A percentile compares a stretch with the other conserved stretches of the same genome.
These are phyloP conservation scores for Volvox carteri DNA, from an alignment of 163 green algal species.

Conservation along the genomic window DNA sequence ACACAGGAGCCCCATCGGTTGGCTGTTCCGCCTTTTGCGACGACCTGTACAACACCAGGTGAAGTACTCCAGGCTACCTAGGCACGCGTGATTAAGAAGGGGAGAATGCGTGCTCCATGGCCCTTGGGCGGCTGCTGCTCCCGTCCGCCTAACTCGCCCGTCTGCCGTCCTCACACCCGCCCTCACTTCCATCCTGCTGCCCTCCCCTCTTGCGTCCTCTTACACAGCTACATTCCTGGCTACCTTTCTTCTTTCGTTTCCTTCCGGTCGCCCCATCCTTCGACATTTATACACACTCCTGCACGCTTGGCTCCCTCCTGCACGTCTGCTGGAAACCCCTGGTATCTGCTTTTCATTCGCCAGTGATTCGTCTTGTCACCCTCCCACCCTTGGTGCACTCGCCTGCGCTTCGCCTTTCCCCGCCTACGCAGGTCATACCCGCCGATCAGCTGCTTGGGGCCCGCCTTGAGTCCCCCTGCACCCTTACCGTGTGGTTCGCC, in stretches of 20 bases:
- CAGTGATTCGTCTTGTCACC: too few relatives aligned
- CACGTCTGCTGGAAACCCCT: neutral
- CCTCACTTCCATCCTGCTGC: neutral
- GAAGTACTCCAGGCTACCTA: too few relatives aligned
- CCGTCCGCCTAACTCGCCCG: too few relatives aligned
- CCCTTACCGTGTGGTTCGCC: slow-evolving; percentile 38
- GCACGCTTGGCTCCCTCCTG: too few relatives aligned
- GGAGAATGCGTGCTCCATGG: neutral
- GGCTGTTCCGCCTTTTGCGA: neutral
- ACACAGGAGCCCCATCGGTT: neutral
- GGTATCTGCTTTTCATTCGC: neutral
- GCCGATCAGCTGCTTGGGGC: slow-evolving; percentile 24
- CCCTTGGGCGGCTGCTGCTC: neutral
- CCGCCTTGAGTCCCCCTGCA: neutral
- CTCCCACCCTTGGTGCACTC: too few relatives aligned
- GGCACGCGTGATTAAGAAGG: too few relatives aligned
- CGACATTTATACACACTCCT: neutral
- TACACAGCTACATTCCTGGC: too few relatives aligned
- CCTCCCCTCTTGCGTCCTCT: too few relatives aligned
- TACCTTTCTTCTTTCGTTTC: too few relatives aligned
- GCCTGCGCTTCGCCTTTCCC: neutral
- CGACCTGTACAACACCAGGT: neutral
- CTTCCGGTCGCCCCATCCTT: neutral
- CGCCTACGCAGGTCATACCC: neutral
- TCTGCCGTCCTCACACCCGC: neutral